Evolutionary conservation across 805 yeast genomes (phyloP), one percentile per base, ranked within the genome.

Genomic region (Kodamaea sagamina): DNA sequence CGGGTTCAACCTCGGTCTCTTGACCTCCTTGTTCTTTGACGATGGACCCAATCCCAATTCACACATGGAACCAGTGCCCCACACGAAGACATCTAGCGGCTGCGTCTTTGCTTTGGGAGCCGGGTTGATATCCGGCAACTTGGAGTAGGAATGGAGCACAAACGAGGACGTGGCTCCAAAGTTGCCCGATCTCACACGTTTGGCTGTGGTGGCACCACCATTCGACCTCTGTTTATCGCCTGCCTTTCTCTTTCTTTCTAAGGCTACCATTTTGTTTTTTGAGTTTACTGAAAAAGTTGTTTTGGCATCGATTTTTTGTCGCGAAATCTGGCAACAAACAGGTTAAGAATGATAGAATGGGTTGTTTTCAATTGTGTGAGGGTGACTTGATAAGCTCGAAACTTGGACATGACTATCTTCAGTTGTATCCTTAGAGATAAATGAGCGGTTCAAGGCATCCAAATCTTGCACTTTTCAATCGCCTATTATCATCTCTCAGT

Each of bases 51-150:
- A 72, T 1, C 99, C 99, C 21, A 93, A 74, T 62, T 93, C 99
- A 71, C 97, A 89, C 93, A 93, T 92, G 0, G 96, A 83, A 1
- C 99, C 99, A 1, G 95, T 79, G 31, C 99, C 99, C 86, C 95
- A 93, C 27, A 88, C 95, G 60, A 86, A 92, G 2, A 93, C 73
- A 57, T 89, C 93, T 42, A 92, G 67, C 15, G 78, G 74, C 18
- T 69, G 66, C 2, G 71, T 51, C 49, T 71, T 77, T 2, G 63
- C 54, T 0, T 49, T 43, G 11, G 75, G 74, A 18, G 57, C 49
- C 27, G 52, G 56, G 55, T 78, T 79, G 48, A 79, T 63, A 22
- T 71, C 60, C 7, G 78, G 75, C 46, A 77, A 60, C 44, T 54
- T 64, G 17, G 77, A 68, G 38, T 78, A 76, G 2, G 79, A 77